Percentiles rank a stretch among this genome's conserved stretches.
These are phyloP conservation scores for Multifurca ochricompacta DNA, from an alignment of 768 basidiomycete genomes.

Conservation along the genomic window DNA sequence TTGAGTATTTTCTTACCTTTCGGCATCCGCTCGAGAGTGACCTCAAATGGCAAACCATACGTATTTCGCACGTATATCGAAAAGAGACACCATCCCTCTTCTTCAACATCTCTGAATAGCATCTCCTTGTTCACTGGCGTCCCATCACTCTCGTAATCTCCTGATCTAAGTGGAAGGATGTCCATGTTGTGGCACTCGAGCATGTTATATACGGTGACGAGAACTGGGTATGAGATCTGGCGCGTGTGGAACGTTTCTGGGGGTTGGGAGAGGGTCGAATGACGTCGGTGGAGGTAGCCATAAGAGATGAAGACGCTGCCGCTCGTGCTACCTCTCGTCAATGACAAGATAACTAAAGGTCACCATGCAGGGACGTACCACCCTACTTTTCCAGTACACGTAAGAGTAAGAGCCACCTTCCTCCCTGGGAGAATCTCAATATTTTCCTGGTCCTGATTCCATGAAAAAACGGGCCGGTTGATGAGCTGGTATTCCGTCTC, in stretches of 20 bases:
- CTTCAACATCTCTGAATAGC: conserved; percentile 38
- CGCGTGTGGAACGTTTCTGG: conserved; percentile 71
- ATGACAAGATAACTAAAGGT: not conserved
- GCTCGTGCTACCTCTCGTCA: conserved; percentile 44
- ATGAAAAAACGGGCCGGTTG: conserved; percentile 72
- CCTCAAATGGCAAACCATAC: conserved; percentile 87
- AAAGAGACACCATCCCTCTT: conserved; percentile 76
- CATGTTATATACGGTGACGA: conserved; percentile 94
- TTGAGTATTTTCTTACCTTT: conserved; percentile 36
- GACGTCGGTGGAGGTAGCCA: conserved; percentile 49
- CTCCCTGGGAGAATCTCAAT: conserved; percentile 64
- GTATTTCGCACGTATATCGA: conserved; percentile 87
- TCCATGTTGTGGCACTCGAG: conserved; percentile 83
- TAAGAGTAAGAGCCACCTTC: conserved; percentile 57
- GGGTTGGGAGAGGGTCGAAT: conserved; percentile 26
- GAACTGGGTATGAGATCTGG: conserved; percentile 79
- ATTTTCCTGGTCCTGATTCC: conserved; percentile 40
- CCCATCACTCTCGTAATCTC: conserved; percentile 15
- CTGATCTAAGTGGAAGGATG: conserved; percentile 54
- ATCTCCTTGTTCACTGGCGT: conserved; percentile 22
- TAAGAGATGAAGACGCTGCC: conserved; percentile 84
- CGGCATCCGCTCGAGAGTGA: conserved; percentile 62
- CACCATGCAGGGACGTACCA: conserved; percentile 52
- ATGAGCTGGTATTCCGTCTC: conserved; percentile 82
- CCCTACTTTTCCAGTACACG: conserved; percentile 82